Percentiles rank a stretch among this genome's conserved stretches.
phyloP scores from a whole-genome alignment of 2,329 filamentous ascomycete genomes.

The Ophiostoma australiae region DNA sequence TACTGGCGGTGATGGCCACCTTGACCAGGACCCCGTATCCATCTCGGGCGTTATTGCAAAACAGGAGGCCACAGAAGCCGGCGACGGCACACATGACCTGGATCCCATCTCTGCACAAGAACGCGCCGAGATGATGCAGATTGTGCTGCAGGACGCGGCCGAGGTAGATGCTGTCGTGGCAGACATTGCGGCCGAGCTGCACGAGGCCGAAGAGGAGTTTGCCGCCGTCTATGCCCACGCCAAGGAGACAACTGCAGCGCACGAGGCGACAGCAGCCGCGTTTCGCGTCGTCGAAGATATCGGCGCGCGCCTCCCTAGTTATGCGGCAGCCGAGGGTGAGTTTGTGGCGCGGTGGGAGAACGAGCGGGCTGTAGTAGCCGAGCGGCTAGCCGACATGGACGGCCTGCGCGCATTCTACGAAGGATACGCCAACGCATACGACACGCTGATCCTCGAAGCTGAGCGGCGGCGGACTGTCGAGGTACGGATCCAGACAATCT shows the following conservation, averaged over 20 bases:
- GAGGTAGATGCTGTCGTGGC: constrained; percentile 62
- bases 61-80: constrained; percentile 33
- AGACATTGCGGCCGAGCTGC: constrained; percentile 69
- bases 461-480: constrained; percentile 69
- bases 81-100: constrained; percentile 34
- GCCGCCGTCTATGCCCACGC: constrained; percentile 60
- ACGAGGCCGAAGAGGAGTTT: constrained; percentile 70
- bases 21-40: constrained; percentile 44
- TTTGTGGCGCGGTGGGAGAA: constrained; percentile 67
- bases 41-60: constrained; percentile 63
- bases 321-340: constrained; percentile 59
- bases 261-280: constrained; percentile 56
- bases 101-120: constrained; percentile 72
- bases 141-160: constrained; percentile 67
- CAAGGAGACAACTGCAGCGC: constrained; percentile 50
- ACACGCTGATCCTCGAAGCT: constrained; percentile 77
- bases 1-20: constrained; percentile 18
- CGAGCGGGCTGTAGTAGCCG: constrained; percentile 64
- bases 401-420: constrained; percentile 79
- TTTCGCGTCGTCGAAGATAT: constrained; percentile 64
- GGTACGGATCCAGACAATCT: constrained; percentile 66
- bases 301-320: constrained; percentile 58
- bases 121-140: constrained; percentile 73
- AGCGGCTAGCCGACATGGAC: constrained; percentile 69
- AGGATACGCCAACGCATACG: constrained; percentile 78